Percentiles rank a stretch among this genome's conserved stretches.
Conservation (phyloP, 805 yeast species). For the Pichia gijzeniarum region DNA sequence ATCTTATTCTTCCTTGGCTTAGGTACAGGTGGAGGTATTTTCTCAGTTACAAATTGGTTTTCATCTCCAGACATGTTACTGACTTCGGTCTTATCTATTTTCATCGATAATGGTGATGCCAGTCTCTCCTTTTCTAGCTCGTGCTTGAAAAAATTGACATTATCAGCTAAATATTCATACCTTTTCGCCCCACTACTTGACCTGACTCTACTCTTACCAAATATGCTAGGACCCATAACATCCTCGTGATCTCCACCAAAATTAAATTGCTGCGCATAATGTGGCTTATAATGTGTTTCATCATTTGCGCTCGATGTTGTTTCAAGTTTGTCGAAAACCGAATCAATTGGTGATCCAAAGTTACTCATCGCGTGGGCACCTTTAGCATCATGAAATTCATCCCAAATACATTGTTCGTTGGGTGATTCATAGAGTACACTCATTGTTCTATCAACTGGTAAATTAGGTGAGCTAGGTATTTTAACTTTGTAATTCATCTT, state of each 20-base stretch:
- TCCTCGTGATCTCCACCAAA: not conserved
- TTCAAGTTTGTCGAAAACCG: not conserved
- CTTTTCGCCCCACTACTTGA: constrained; percentile 19
- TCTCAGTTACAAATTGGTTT: not conserved
- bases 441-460: constrained; percentile 20
- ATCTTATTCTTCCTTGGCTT: not conserved
- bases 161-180: constrained; percentile 21
- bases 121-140: constrained; percentile 9
- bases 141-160: constrained; percentile 16
- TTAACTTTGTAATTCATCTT: constrained; percentile 6
- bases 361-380: not conserved
- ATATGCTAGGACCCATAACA: not conserved
- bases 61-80: constrained; percentile 6
- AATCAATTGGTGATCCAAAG: constrained; percentile 3
- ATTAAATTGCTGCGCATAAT: constrained; percentile 3
- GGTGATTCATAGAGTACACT: constrained; percentile 27
- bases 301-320: not conserved
- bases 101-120: constrained; percentile 5
- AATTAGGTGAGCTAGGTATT: constrained; percentile 4
- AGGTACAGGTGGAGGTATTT: not conserved
- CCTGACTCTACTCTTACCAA: constrained; percentile 7
- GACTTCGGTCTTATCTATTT: not conserved
- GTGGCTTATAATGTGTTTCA: not conserved
- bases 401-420: constrained; percentile 18
- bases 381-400: constrained; percentile 7